Percentiles rank a stretch among this genome's conserved stretches.
Conservation (phyloP, 257 asterid species). For the Henckelia pumila region DNA sequence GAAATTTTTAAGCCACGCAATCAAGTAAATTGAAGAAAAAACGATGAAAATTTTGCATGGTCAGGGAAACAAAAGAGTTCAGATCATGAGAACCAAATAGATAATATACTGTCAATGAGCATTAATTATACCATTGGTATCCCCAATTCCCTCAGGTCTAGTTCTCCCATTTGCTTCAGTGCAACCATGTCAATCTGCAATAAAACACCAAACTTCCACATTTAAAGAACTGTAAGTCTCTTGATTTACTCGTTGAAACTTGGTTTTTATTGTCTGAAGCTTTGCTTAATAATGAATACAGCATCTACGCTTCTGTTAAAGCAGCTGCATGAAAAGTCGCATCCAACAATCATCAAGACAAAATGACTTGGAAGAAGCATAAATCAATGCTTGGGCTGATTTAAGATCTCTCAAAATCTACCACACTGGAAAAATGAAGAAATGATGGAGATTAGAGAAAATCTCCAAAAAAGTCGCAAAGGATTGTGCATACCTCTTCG, state of each 20-base stretch:
- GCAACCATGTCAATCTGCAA: constrained; percentile 71
- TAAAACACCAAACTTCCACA: constrained; percentile 6
- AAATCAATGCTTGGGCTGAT: not conserved
- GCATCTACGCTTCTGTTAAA: not conserved
- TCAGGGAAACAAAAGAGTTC: not conserved
- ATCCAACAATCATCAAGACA: not conserved
- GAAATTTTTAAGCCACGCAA: not conserved
- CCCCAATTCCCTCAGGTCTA: constrained; percentile 70
- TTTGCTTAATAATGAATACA: not conserved
- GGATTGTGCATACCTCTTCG: constrained; percentile 50
- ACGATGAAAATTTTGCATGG: not conserved
- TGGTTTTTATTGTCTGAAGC: not conserved
- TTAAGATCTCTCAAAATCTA: not conserved
- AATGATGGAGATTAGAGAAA: not conserved
- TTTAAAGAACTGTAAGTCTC: constrained; percentile 3
- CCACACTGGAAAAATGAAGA: constrained; percentile 2
- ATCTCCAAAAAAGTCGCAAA: not conserved
- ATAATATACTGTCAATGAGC: not conserved
- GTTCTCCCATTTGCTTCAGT: constrained; percentile 71
- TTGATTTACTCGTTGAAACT: not conserved
- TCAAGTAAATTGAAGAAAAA: not conserved
- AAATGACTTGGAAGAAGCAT: not conserved
- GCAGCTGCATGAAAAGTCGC: not conserved
- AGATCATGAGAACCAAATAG: not conserved
- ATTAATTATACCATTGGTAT: constrained; percentile 61